phyloP scores from a whole-genome alignment of 2,329 filamentous ascomycete species.

The Nigrospora osmanthi region DNA sequence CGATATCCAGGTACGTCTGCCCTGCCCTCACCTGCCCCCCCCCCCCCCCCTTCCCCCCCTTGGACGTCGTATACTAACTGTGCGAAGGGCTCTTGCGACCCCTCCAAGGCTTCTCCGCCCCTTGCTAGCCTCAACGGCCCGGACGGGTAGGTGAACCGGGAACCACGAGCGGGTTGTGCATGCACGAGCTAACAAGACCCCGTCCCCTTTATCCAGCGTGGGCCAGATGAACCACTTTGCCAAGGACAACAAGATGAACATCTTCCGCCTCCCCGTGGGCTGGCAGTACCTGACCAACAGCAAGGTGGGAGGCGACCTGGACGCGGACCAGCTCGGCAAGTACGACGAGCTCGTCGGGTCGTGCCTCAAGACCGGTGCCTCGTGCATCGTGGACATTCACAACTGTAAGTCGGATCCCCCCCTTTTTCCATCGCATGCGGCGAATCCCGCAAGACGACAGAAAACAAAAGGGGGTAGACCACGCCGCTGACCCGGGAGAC shows the following conservation, averaged over 20 bases:
- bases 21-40: neutral
- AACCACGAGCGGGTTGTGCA: no score
- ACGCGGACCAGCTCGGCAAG: conserved; percentile 35
- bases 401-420: conserved; percentile 25
- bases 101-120: conserved; percentile 5
- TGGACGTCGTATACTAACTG: neutral
- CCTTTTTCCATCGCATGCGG: no score
- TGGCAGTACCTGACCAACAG: conserved; percentile 55
- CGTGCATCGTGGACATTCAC: conserved; percentile 52
- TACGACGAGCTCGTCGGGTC: conserved; percentile 49
- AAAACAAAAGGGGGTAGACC: no score
- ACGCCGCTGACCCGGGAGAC: conserved; percentile 1
- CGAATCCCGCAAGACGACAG: no score
- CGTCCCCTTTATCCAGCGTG: conserved; percentile 13
- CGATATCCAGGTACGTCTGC: conserved; percentile 6
- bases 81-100: conserved; percentile 8
- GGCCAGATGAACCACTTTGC: conserved; percentile 50
- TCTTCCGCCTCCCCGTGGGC: conserved; percentile 47
- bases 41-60: neutral
- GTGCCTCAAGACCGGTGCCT: conserved; percentile 47
- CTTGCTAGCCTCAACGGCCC: conserved; percentile 7
- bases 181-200: no score
- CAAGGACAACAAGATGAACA: conserved; percentile 43
- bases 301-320: conserved; percentile 39
- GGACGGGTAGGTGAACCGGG: conserved; percentile 9